Evolutionary conservation across 495 filamentous ascomycete genomes (phyloP).

Genomic region (Xylaria acuta): DNA sequence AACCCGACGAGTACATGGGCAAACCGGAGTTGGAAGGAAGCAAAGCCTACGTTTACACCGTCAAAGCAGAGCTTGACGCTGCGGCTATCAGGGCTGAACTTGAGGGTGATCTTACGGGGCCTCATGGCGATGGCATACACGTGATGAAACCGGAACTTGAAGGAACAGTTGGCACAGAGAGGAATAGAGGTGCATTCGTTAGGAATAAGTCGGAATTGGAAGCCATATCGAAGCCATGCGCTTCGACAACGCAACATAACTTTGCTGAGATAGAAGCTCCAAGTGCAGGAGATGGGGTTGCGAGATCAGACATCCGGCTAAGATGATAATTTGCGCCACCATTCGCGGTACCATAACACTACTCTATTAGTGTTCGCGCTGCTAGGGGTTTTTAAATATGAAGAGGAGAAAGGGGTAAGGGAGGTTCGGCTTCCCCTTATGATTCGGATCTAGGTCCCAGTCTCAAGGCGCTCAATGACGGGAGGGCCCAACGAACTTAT

Average conservation of each 20-base stretch:
- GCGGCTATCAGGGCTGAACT: neutral
- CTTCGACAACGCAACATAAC: neutral
- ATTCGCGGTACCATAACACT: too few relatives aligned
- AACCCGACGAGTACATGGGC: neutral
- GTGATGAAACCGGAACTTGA: conserved; percentile 3
- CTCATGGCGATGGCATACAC: neutral
- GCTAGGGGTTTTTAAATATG: too few relatives aligned
- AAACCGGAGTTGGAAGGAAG: conserved; percentile 6
- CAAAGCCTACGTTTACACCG: neutral
- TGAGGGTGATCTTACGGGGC: neutral
- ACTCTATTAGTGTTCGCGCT: too few relatives aligned
- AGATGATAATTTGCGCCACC: too few relatives aligned
- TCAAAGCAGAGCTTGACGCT: conserved; percentile 1
- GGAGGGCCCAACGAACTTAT: too few relatives aligned
- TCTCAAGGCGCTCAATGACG: too few relatives aligned
- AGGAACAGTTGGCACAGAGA: neutral
- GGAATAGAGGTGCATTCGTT: neutral
- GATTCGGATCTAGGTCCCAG: too few relatives aligned
- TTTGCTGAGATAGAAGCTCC: neutral
- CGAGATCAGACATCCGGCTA: too few relatives aligned
- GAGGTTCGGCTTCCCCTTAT: too few relatives aligned
- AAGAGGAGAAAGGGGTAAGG: too few relatives aligned
- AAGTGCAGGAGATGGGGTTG: neutral
- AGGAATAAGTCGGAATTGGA: conserved; percentile 1
- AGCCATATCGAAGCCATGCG: neutral